These are phyloP conservation scores for Fraxinus anomala DNA, from an alignment of 257 asterid genomes.

Conservation along the genomic window DNA sequence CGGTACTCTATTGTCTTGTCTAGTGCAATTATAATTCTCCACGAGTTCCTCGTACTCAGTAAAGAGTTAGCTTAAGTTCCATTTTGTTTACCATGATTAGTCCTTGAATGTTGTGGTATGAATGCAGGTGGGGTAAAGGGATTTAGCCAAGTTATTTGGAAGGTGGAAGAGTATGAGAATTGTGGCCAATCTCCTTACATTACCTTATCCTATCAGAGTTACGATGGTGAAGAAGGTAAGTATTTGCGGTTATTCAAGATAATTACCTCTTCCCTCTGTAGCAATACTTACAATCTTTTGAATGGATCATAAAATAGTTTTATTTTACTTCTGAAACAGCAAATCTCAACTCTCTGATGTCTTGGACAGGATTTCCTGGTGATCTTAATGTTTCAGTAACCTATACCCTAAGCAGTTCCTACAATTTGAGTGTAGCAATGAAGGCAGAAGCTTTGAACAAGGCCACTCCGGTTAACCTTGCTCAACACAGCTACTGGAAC, in stretches of 20 bases:
- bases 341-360: neutral
- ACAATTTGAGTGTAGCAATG: constrained; percentile 56
- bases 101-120: neutral
- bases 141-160: constrained; percentile 69
- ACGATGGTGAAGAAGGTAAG: constrained; percentile 76
- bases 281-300: no score
- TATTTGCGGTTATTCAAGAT: no score
- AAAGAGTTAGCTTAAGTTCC: no score
- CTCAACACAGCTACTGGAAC: constrained; percentile 81
- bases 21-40: neutral
- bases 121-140: constrained; percentile 74
- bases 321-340: neutral
- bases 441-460: constrained; percentile 63
- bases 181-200: constrained; percentile 48
- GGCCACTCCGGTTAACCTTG: constrained; percentile 77
- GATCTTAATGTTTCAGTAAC: constrained; percentile 48
- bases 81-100: no score
- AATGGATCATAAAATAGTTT: neutral
- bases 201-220: constrained; percentile 58
- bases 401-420: constrained; percentile 41
- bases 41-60: no score
- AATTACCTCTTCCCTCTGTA: neutral
- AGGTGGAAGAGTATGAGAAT: constrained; percentile 46
- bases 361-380: constrained; percentile 69
- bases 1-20: constrained; percentile 40